phyloP scores from a whole-genome alignment of 805 yeast species.

The Priceomyces carsonii region DNA sequence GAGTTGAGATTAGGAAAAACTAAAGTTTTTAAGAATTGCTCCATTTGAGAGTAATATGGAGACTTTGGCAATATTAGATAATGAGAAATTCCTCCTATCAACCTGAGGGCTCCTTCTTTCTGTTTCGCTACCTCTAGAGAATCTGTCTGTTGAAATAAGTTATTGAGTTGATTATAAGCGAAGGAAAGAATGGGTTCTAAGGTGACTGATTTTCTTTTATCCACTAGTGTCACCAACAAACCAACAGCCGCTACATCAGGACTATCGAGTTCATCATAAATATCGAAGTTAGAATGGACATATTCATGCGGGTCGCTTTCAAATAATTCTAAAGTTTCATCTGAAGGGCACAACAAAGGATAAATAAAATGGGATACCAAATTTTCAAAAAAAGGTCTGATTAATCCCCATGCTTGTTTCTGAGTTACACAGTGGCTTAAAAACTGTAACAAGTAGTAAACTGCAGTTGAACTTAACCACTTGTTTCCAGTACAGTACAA shows the following conservation, averaged over 20 bases:
- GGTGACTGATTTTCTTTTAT: slow-evolving; percentile 61
- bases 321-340: slow-evolving; percentile 67
- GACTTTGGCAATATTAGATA: slow-evolving; percentile 56
- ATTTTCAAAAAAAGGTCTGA: slow-evolving; percentile 65
- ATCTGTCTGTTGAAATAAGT: slow-evolving; percentile 29
- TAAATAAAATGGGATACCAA: slow-evolving; percentile 71
- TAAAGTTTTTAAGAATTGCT: slow-evolving; percentile 58
- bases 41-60: slow-evolving; percentile 64
- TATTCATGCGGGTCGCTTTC: slow-evolving; percentile 90
- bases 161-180: slow-evolving; percentile 48
- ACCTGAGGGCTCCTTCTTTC: slow-evolving; percentile 77
- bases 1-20: slow-evolving; percentile 75
- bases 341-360: slow-evolving; percentile 73
- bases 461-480: slow-evolving; percentile 70
- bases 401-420: slow-evolving; percentile 60
- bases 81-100: slow-evolving; percentile 72
- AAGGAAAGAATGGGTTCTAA: slow-evolving; percentile 63
- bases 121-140: slow-evolving; percentile 53
- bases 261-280: slow-evolving; percentile 56
- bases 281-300: slow-evolving; percentile 63
- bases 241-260: slow-evolving; percentile 82
- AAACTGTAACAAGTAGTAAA: slow-evolving; percentile 58
- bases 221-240: slow-evolving; percentile 69
- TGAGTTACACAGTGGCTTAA: slow-evolving; percentile 58
- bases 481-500: slow-evolving; percentile 64